A percentile compares a stretch with the other conserved stretches of the same genome.
Conservation (phyloP, 495 filamentous ascomycete species). For the Xylaria venustula region DNA sequence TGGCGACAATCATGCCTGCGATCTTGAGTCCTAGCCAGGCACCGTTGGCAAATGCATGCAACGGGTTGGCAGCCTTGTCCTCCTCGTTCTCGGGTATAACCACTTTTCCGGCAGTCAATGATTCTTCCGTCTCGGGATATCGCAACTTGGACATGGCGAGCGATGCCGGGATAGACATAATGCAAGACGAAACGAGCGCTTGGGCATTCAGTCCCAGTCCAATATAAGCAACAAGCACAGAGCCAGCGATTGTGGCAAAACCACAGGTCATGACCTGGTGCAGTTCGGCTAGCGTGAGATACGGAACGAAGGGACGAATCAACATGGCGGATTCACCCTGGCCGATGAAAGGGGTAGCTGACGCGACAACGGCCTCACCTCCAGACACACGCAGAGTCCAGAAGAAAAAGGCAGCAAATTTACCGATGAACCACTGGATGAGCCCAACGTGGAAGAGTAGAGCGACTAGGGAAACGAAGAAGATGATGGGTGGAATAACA, state of each 20-base stretch:
- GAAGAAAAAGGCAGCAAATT: slow-evolving; percentile 89
- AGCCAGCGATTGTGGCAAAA: slow-evolving; percentile 64
- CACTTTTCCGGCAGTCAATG: slow-evolving; percentile 73
- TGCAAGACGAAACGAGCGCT: slow-evolving; percentile 85
- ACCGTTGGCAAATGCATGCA: slow-evolving; percentile 85
- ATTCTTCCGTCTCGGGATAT: slow-evolving; percentile 83
- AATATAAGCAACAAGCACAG: slow-evolving; percentile 79
- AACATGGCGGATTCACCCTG: slow-evolving; percentile 93
- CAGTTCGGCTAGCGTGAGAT: slow-evolving; percentile 80
- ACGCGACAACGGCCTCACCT: slow-evolving; percentile 86
- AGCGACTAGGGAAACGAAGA: slow-evolving; percentile 87
- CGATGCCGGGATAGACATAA: slow-evolving; percentile 91
- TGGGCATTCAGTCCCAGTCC: slow-evolving; percentile 75
- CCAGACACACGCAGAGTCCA: slow-evolving; percentile 88
- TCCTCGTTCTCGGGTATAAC: slow-evolving; percentile 75
- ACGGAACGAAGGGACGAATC: slow-evolving; percentile 78
- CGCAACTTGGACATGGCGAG: slow-evolving; percentile 84
- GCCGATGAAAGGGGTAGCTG: slow-evolving; percentile 92
- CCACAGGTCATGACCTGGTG: slow-evolving; percentile 87
- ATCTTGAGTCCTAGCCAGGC: slow-evolving; percentile 89
- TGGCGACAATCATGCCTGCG: slow-evolving; percentile 77
- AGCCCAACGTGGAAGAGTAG: slow-evolving; percentile 73
- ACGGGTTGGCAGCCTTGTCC: slow-evolving; percentile 66
- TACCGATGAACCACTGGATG: slow-evolving; percentile 83
- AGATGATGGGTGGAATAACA: slow-evolving; percentile 82